phyloP scores from a whole-genome alignment of 2,329 filamentous ascomycete species.

The Lasiodiplodia sp. region DNA sequence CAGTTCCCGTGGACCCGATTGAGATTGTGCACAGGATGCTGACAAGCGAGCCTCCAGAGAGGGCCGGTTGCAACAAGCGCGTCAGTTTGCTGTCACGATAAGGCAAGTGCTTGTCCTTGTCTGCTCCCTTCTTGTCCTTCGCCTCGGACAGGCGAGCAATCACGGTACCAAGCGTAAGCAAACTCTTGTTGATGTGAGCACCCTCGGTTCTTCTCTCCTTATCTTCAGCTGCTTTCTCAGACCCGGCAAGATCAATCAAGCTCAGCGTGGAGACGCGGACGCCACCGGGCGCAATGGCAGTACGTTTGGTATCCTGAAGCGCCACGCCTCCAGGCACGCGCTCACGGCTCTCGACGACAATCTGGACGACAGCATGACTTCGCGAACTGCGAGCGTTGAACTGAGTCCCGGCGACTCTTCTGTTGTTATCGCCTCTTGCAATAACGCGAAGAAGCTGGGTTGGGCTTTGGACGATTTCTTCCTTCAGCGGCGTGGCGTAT shows the following conservation, averaged over 20 bases:
- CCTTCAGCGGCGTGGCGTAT: slow-evolving; percentile 93
- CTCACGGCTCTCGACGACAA: slow-evolving; percentile 96
- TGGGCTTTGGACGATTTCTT: slow-evolving; percentile 98
- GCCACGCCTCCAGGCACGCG: slow-evolving; percentile 67
- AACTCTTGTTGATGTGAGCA: slow-evolving; percentile 97
- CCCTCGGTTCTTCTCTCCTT: slow-evolving; percentile 95
- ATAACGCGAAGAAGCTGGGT: slow-evolving; percentile 95
- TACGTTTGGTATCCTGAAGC: slow-evolving; percentile 51
- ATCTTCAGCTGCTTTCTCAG: slow-evolving; percentile 91
- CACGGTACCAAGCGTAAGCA: slow-evolving; percentile 93
- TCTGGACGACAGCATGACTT: slow-evolving; percentile 97
- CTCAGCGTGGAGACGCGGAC: slow-evolving; percentile 95
- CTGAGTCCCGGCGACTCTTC: slow-evolving; percentile 91
- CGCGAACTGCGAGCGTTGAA: slow-evolving; percentile 97
- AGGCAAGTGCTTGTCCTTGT: slow-evolving; percentile 92
- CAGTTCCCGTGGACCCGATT: slow-evolving; percentile 77
- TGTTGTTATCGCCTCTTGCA: slow-evolving; percentile 87
- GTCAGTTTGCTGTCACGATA: slow-evolving; percentile 99
- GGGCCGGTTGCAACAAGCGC: slow-evolving; percentile 84
- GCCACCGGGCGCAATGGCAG: slow-evolving; percentile 71
- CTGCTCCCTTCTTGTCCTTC: slow-evolving; percentile 81
- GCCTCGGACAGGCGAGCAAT: slow-evolving; percentile 90
- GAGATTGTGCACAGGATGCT: slow-evolving; percentile 98
- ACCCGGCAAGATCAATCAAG: slow-evolving; percentile 94
- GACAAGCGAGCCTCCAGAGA: slow-evolving; percentile 92